Base-by-base conservation (phyloP, 2,329 filamentous ascomycete species). In the Verticillium albo-atrum region DNA sequence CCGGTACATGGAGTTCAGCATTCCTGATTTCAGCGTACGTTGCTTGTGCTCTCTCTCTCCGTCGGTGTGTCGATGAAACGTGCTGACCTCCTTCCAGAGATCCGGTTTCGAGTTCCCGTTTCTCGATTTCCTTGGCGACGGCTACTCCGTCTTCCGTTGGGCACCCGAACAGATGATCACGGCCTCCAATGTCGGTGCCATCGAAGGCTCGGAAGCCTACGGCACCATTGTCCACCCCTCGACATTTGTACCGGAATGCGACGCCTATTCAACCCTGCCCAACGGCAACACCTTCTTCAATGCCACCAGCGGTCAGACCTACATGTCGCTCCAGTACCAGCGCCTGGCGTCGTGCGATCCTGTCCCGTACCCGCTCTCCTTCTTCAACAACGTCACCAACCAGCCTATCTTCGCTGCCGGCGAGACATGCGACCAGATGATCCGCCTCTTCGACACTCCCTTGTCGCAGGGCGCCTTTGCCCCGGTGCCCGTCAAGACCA, bases 51-150 rank as follows among this genome's bases (percentile, higher is more conserved):
- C n/a, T 26, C 17, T 28, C 15, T 37, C 6, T 14, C n/a, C 20
- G 17, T 28, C 15, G 28, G 15, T 30, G 25, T 25, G 6, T 10
- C n/a, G 42, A 47, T 47, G 20, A 47, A 47, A 47, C 15, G 1
- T 28, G 15, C 34, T 52, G 25, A 47, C 23, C 20, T 15, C 9
- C 14, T 58, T 30, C 55, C 57, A 84, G 82, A 79, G 78, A 37
- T 71, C 78, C 20, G 76, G 78, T 9, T 77, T 83, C 61, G 78
- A 81, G 63, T 85, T 84, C 60, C 83, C 83, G 0, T 86, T 85
- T 66, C 61, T 85, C 37, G 82, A 84, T 65, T 66, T 82, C 6
- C 70, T 83, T 3, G 73, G 74, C 55, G 80, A 84, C 67, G 78
- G 77, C 34, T 70, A 75, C 61, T 79, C 79, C 1, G 78, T 76